These are phyloP conservation scores for Diaporthe sp. DNA, from an alignment of 2,329 filamentous ascomycete species.

Conservation along the genomic window DNA sequence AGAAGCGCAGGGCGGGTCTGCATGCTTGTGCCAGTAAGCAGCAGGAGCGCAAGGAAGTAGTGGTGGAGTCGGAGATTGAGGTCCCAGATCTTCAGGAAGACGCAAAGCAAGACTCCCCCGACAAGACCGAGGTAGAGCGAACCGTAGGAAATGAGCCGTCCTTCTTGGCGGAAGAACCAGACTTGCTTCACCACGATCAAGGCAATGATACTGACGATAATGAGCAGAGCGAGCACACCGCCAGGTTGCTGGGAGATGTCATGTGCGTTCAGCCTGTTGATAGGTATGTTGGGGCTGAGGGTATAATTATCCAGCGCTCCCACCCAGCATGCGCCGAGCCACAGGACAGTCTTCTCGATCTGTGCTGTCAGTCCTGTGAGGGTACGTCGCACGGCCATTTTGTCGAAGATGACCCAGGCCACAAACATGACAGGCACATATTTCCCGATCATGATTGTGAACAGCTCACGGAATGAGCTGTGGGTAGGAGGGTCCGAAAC, in stretches of 20 bases:
- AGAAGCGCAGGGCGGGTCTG: conserved; percentile 87
- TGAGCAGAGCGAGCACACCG: conserved; percentile 83
- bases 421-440: conserved; percentile 91
- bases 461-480: conserved; percentile 75
- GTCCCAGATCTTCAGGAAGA: conserved; percentile 74
- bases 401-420: conserved; percentile 88
- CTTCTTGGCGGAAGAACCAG: conserved; percentile 89
- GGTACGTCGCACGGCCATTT: conserved; percentile 81
- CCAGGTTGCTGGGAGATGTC: conserved; percentile 92
- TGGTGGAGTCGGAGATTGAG: conserved; percentile 93
- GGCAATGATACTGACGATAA: conserved; percentile 80
- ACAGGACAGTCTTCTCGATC: conserved; percentile 90
- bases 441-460: conserved; percentile 84
- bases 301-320: conserved; percentile 96
- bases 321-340: conserved; percentile 92
- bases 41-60: conserved; percentile 88
- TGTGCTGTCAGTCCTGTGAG: conserved; percentile 83
- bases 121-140: conserved; percentile 81
- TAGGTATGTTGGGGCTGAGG: conserved; percentile 87
- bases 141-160: conserved; percentile 82
- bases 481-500: conserved; percentile 87
- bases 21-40: conserved; percentile 89
- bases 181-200: conserved; percentile 81
- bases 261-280: conserved; percentile 90
- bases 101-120: conserved; percentile 75